Base-by-base conservation (phyloP, 2,329 filamentous ascomycete genomes). In the Macrophomina tecta region DNA sequence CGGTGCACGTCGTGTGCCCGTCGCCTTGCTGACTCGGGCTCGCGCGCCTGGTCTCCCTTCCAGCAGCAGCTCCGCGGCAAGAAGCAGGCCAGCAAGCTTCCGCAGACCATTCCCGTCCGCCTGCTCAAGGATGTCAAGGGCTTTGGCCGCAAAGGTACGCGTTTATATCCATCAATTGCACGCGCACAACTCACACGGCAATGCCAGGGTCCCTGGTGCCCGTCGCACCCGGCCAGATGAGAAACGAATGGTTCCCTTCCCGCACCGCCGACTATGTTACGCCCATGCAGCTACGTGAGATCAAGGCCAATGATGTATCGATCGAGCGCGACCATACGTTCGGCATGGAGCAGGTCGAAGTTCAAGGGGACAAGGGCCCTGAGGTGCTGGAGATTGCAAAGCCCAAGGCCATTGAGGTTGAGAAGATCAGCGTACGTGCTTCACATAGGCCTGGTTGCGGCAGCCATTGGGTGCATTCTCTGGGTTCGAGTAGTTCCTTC, bases 181-280 rank as follows among this genome's bases (percentile, higher is more conserved):
- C 23, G 14, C 18, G 11, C 7, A 14, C 8, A 23, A 53, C n/a
- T 42, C 32, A 32, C 51, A 16, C 30, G 6, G 34, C 34, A 8
- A 11, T 32, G 53, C 60, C 69, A 87, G 85, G 85, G 68, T 75
- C 82, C 18, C 81, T 86, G 68, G 77, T 87, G 23, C 82, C 84
- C 38, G 78, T 87, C 49, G 75, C 82, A n/a, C 75, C 78, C 16
- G 83, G 85, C 28, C 77, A 79, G 45, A 87, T 88, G 85, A 80
- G 86, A 69, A 86, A 86, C 72, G 74, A 76, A 64, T 86, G 82
- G 82, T 86, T 83, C 70, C 85, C 84, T 3, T 74, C 74, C 51
- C 77, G 80, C 67, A 77, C 82, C 69, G 86, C 85, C 69, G 80
- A 84, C 72, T 87, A 88, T 74, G 77, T 86, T 28, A 81, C 83